Evolutionary conservation across 495 filamentous ascomycete genomes (phyloP).

Genomic region (Cairneyella variabilis): DNA sequence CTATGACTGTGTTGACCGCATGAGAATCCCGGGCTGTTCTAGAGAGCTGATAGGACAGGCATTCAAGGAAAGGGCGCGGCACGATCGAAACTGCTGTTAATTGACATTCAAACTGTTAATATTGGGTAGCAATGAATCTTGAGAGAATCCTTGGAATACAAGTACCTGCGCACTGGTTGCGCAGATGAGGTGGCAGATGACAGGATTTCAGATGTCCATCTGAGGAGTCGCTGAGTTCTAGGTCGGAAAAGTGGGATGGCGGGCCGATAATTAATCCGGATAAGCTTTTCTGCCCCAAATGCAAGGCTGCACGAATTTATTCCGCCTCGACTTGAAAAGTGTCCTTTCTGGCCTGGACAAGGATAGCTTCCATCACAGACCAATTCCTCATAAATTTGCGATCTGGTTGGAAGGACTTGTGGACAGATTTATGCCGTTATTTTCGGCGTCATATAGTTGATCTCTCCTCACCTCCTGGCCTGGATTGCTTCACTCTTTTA

Average conservation of each 20-base stretch:
- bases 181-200: neutral
- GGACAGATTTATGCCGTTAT: conserved; percentile 23
- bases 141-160: too few relatives aligned
- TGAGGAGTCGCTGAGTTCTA: neutral
- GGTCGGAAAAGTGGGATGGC: neutral
- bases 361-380: conserved; percentile 11
- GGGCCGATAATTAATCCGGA: neutral
- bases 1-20: conserved; percentile 6
- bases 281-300: neutral
- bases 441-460: conserved; percentile 20
- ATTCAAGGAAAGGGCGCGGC: neutral
- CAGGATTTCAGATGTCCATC: neutral
- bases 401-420: conserved; percentile 13
- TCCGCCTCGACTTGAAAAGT: conserved; percentile 13
- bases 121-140: conserved; percentile 2
- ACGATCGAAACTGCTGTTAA: too few relatives aligned
- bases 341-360: conserved; percentile 21
- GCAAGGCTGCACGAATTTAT: conserved; percentile 9
- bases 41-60: neutral
- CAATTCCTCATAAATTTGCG: conserved; percentile 11
- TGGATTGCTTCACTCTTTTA: conserved; percentile 26
- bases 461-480: conserved; percentile 4
- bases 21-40: neutral
- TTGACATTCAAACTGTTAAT: conserved; percentile 5
- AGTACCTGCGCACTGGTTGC: neutral